Base-by-base conservation (phyloP, 192 early-diverging fungal species). In the Funneliformis mosseae region DNA sequence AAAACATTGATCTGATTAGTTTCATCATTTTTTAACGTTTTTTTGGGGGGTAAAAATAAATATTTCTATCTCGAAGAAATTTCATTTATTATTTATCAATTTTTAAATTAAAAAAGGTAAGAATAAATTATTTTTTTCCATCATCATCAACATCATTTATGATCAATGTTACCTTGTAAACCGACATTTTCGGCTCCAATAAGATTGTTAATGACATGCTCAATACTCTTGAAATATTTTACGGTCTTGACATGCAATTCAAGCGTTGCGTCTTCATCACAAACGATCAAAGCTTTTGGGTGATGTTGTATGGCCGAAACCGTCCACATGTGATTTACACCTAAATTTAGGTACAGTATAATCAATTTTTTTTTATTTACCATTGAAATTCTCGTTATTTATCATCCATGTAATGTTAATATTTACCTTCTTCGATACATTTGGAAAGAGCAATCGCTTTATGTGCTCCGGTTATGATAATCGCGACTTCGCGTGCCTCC, bases 211-310 rank as follows among this genome's bases (percentile, higher is more conserved):
- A 94, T 93, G 7, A 94, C 94, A 86, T 93, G 90, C 85, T 96
- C 94, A 76, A 96, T 96, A 63, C 90, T 92, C 86, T 93, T 94
- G 82, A 96, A 96, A 84, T 96, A 96, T 85, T 91, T 91, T 62
- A 96, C 94, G 41, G 94, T 96, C 88, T 96, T 93, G 84, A 96
- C 95, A 63, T 96, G 93, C 72, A 96, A 88, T 86, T 96, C 95
- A 61, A 96, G 85, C 1, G 94, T 95, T 41, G 95, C 93, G 75
- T 96, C 95, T 81, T 96, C 95, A 82, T 96, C 95, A 81, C 95
- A 96, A 28, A 93, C 93, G 83, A 95, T 90, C 83, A 95, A 88
- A 28, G 92, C 91, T 80, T 91, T 91, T 45, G 93, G 91, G 76
- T 95, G 93, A 38, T 92, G 85, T 84, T 95, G 93, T 85, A 95